Conservation (phyloP, 2,329 filamentous ascomycete genomes). For the Penicillium crustosum region DNA sequence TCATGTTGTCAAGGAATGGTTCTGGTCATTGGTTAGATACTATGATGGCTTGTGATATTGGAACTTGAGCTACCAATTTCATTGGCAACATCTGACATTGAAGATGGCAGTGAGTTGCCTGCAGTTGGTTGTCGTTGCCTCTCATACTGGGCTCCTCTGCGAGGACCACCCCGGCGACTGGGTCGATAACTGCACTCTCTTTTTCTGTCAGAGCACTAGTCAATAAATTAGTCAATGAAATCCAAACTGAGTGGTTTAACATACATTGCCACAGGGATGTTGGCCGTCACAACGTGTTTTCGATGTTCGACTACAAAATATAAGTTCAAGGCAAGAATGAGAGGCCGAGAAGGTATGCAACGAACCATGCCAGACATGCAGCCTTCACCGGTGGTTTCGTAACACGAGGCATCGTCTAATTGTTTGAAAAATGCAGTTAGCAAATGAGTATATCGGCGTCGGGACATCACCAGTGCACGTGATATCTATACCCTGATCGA, state of each 20-base stretch:
- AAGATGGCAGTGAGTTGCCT: not conserved
- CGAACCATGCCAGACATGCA: slow-evolving; percentile 1
- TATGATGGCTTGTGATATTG: too few relatives aligned
- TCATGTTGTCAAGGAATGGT: slow-evolving; percentile 16
- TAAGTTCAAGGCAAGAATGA: not conserved
- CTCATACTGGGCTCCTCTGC: slow-evolving; percentile 20
- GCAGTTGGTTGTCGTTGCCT: slow-evolving; percentile 2
- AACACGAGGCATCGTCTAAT: not conserved
- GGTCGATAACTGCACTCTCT: slow-evolving; percentile 21
- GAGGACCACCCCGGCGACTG: slow-evolving; percentile 28
- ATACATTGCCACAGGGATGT: slow-evolving; percentile 11
- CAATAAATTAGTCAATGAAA: not conserved
- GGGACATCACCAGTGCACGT: not conserved
- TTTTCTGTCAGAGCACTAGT: slow-evolving; percentile 18
- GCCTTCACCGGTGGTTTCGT: not conserved
- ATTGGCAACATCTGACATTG: slow-evolving; percentile 5
- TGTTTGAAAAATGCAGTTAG: not conserved
- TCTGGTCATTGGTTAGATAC: slow-evolving; percentile 7
- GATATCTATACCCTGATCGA: slow-evolving; percentile 1
- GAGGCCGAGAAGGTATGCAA: not conserved
- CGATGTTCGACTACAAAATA: slow-evolving; percentile 17
- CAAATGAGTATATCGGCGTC: not conserved
- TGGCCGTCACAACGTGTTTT: slow-evolving; percentile 29
- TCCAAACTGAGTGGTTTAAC: not conserved
- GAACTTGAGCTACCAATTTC: slow-evolving; percentile 7